phyloP scores from a whole-genome alignment of 1,284 basidiomycete species.

The Chiua sp. region DNA sequence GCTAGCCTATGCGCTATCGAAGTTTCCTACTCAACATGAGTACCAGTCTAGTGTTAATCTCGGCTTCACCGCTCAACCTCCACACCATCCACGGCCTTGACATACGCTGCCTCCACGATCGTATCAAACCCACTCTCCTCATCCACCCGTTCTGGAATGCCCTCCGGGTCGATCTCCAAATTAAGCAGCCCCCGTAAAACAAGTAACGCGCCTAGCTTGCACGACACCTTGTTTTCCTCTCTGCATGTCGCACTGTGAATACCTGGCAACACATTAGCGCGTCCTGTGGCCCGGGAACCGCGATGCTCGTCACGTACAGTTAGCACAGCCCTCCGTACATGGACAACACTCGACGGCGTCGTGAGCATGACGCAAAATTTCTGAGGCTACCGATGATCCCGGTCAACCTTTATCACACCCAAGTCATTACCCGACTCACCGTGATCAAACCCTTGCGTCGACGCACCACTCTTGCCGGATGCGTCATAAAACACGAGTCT shows the following conservation, averaged over 20 bases:
- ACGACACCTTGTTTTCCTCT: conserved; percentile 69
- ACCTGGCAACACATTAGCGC: conserved; percentile 45
- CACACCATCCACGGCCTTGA: conserved; percentile 53
- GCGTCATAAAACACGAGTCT: conserved; percentile 88
- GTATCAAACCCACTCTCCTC: conserved; percentile 46
- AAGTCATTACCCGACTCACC: conserved; percentile 44
- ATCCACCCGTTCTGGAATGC: conserved; percentile 42
- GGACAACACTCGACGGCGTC: conserved; percentile 68
- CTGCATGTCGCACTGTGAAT: conserved; percentile 65
- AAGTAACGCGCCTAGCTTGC: conserved; percentile 75
- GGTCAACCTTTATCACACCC: not conserved
- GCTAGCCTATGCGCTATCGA: too few relatives aligned
- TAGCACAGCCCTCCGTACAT: conserved; percentile 75
- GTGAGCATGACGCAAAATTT: conserved; percentile 68
- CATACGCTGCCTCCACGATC: conserved; percentile 57
- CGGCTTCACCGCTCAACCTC: conserved; percentile 46
- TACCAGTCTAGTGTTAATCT: too few relatives aligned
- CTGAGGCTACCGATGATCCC: conserved; percentile 25
- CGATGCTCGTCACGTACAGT: conserved; percentile 55
- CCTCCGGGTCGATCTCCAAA: conserved; percentile 54
- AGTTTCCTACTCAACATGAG: too few relatives aligned
- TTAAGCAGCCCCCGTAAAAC: conserved; percentile 68
- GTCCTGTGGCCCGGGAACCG: not conserved
- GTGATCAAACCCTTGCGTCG: conserved; percentile 85
- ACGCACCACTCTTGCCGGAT: conserved; percentile 72